phyloP scores from a whole-genome alignment of 2,329 filamentous ascomycete species.

The Aspergillus quadricinctus region DNA sequence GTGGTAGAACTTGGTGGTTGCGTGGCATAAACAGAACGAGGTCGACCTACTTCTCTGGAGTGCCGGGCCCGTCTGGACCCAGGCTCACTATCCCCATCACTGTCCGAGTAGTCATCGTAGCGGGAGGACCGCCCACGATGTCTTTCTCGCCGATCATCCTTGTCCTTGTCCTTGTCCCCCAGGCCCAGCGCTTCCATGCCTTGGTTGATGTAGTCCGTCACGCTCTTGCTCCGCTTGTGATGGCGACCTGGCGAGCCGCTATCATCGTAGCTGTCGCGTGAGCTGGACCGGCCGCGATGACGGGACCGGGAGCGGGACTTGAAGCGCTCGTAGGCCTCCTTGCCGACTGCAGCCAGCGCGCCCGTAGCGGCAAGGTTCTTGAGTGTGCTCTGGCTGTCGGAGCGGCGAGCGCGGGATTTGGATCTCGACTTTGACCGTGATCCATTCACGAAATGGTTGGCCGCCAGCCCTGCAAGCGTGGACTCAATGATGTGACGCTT shows the following conservation, averaged over 20 bases:
- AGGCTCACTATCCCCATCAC: conserved; percentile 33
- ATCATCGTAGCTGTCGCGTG: conserved; percentile 50
- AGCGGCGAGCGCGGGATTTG: conserved; percentile 45
- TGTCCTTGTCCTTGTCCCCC: conserved; percentile 26
- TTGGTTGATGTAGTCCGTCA: conserved; percentile 42
- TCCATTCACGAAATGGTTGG: conserved; percentile 81
- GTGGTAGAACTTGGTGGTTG: conserved; percentile 20
- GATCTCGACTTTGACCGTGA: conserved; percentile 69
- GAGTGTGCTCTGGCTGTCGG: conserved; percentile 42
- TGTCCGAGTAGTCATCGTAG: conserved; percentile 37
- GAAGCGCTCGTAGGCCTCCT: conserved; percentile 43
- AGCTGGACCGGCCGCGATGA: conserved; percentile 42
- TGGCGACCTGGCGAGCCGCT: conserved; percentile 46
- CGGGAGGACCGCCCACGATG: conserved; percentile 28
- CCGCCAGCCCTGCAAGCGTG: conserved; percentile 80
- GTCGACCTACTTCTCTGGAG: conserved; percentile 44
- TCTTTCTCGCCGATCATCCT: conserved; percentile 29
- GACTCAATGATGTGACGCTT: conserved; percentile 82
- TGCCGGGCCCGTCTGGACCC: conserved; percentile 27
- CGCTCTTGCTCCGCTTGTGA: conserved; percentile 43
- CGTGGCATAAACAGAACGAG: conserved; percentile 22
- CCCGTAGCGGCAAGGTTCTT: conserved; percentile 42
- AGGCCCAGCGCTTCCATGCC: conserved; percentile 44
- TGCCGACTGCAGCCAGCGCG: conserved; percentile 44
- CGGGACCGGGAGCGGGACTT: conserved; percentile 37